Percentiles rank a stretch among this genome's conserved stretches.
Evolutionary conservation across 1,139 yeast species (phyloP).

Genomic region (Geotrichum aggregatum): DNA sequence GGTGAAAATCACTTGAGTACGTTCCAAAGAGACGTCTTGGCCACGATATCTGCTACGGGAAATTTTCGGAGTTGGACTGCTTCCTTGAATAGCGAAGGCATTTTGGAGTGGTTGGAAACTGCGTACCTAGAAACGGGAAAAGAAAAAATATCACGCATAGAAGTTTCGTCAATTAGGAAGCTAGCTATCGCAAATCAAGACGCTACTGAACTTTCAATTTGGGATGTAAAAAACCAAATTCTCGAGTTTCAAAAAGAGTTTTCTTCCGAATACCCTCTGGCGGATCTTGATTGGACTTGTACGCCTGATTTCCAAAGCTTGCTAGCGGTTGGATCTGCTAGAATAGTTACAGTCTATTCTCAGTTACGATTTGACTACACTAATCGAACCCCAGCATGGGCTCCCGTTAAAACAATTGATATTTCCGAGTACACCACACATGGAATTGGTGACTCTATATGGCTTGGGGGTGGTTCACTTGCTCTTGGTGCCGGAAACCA

Average conservation of each 20-base stretch:
- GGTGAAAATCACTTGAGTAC: constrained; percentile 40
- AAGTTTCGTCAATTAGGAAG: constrained; percentile 72
- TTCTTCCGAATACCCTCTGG: constrained; percentile 38
- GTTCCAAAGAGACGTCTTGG: constrained; percentile 50
- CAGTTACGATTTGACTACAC: constrained; percentile 88
- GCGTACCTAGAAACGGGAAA: constrained; percentile 54
- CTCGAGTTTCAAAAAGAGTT: constrained; percentile 56
- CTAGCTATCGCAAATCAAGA: constrained; percentile 62
- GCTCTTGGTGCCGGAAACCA: constrained; percentile 90
- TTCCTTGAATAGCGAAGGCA: constrained; percentile 30
- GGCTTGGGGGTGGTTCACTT: constrained; percentile 75
- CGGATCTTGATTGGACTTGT: constrained; percentile 75
- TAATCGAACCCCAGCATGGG: constrained; percentile 69
- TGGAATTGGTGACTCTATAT: constrained; percentile 79
- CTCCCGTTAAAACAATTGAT: constrained; percentile 69
- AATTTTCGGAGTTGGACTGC: constrained; percentile 51
- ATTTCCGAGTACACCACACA: constrained; percentile 70
- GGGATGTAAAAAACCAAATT: constrained; percentile 69
- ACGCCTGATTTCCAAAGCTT: constrained; percentile 67
- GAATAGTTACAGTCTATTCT: constrained; percentile 63
- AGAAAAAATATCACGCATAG: constrained; percentile 48
- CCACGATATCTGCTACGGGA: constrained; percentile 57
- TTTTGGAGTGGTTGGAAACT: constrained; percentile 51
- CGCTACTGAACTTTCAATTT: constrained; percentile 55
- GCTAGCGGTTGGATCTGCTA: constrained; percentile 70